Conservation (phyloP, 257 asterid genomes). For the Euphrasia confusa region DNA sequence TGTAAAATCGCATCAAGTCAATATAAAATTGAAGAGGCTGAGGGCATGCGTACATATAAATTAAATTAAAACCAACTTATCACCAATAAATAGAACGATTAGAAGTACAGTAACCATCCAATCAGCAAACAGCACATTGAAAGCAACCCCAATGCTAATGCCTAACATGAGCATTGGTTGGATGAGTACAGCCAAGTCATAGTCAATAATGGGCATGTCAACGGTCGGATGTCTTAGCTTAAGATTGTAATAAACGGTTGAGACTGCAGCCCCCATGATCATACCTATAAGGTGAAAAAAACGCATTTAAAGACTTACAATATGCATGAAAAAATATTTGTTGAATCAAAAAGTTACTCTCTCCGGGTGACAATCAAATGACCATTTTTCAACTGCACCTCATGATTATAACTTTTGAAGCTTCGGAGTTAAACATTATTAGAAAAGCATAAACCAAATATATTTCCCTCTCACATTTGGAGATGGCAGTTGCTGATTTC, state of each 20-base stretch:
- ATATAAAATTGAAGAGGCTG: slow-evolving; percentile 1
- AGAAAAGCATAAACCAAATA: not conserved
- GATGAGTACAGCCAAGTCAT: slow-evolving; percentile 90
- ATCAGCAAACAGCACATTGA: slow-evolving; percentile 88
- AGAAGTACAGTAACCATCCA: slow-evolving; percentile 99
- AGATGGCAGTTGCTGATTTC: slow-evolving; percentile 90
- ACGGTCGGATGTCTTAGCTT: slow-evolving; percentile 87
- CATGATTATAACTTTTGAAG: not conserved
- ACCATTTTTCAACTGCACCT: not conserved
- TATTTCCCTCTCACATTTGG: slow-evolving; percentile 63
- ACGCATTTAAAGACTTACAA: slow-evolving; percentile 9
- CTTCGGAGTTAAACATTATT: not conserved
- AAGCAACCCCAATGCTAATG: slow-evolving; percentile 89
- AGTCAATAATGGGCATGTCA: slow-evolving; percentile 90
- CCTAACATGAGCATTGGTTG: slow-evolving; percentile 99
- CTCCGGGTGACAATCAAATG: not conserved
- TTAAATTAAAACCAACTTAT: slow-evolving; percentile 17
- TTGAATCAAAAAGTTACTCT: not conserved
- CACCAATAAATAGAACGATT: slow-evolving; percentile 80
- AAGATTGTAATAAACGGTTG: slow-evolving; percentile 91
- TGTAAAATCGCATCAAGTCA: slow-evolving; percentile 33
- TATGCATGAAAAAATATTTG: slow-evolving; percentile 6
- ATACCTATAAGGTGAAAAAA: slow-evolving; percentile 58
- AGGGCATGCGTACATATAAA: slow-evolving; percentile 7
- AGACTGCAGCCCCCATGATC: slow-evolving; percentile 95